A percentile compares a stretch with the other conserved stretches of the same genome.
These are phyloP conservation scores for Pseudognaphalium luteoalbum DNA, from an alignment of 129 eudicot species.

Conservation along the genomic window DNA sequence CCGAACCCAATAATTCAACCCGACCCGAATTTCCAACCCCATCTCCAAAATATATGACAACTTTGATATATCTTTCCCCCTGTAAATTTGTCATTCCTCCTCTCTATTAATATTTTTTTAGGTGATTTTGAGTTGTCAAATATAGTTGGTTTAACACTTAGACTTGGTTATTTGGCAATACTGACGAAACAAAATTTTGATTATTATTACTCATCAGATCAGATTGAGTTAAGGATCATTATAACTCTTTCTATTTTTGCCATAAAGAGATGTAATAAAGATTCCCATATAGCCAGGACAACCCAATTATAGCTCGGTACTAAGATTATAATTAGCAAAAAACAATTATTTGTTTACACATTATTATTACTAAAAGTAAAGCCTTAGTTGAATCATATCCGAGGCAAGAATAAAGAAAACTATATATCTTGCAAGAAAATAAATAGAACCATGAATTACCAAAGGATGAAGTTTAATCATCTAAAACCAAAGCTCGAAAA, in stretches of 20 bases:
- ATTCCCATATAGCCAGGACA: too few species aligned
- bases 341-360: neutral
- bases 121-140: neutral
- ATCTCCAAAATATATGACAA: neutral
- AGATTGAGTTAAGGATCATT: neutral
- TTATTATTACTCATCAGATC: neutral
- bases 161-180: neutral
- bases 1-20: too few species aligned
- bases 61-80: neutral
- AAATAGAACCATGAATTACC: slow-evolving; percentile 6
- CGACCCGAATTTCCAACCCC: too few species aligned
- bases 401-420: neutral
- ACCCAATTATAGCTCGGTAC: too few species aligned
- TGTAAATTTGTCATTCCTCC: neutral
- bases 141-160: neutral
- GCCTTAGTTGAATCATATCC: neutral
- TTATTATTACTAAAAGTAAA: too few species aligned
- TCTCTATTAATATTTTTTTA: too few species aligned
- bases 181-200: neutral
- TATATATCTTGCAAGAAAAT: neutral
- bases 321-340: neutral
- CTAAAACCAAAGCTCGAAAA: neutral
- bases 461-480: too few species aligned
- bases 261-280: too few species aligned
- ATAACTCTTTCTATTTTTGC: too few species aligned